Evolutionary conservation across 495 filamentous ascomycete species (phyloP), one percentile per base, ranked within the genome.

Genomic region (Aspergillus wentii): DNA sequence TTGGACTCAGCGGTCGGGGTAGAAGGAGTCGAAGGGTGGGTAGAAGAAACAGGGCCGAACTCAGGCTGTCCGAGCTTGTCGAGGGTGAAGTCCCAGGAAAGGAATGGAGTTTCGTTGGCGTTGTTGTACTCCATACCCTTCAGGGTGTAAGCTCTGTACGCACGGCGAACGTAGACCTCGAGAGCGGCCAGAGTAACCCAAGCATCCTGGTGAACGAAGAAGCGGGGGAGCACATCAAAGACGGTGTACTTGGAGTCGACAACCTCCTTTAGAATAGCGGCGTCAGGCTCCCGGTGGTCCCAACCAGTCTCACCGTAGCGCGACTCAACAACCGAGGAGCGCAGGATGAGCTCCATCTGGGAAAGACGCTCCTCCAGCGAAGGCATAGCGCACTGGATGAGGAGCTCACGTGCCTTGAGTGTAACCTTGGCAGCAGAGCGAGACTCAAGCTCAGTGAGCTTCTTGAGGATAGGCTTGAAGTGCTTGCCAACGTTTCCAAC

Each of bases 261-360:
- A 30, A 98, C 92, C 59, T 98, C 92, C 68, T 94, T 92, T 60
- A 98, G 78, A 51, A 90, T 71, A 28, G 88, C 79, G 33, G 89
- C 65, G 56, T 83, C 82, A 13, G 92, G 92, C 54, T 95, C 87
- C 46, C 94, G 79, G 65, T 98, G 92, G 34, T 95, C 90, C 88
- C 88, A 96, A 29, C 91, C 89, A 28, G 87, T 94, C 71, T 98
- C 92, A 21, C 92, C 92, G 57, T 98, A 98, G 49, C 86, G 80
- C 26, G 90, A 94, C 62, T 97, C 88, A 5, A 96, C 80, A n/a
- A 98, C 92, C 2, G 94, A 90, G 22, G 92, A 94, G 26, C 91
- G 87, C 21, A 98, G 76, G 50, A 98, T 98, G 63, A 96, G 91
- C 68, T 97, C 94, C 92, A 98, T 96, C 66, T 98, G 92, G 22